Evolutionary conservation across 805 yeast genomes (phyloP), one percentile per base, ranked within the genome.

Genomic region (Kluyveromyces starmeri): DNA sequence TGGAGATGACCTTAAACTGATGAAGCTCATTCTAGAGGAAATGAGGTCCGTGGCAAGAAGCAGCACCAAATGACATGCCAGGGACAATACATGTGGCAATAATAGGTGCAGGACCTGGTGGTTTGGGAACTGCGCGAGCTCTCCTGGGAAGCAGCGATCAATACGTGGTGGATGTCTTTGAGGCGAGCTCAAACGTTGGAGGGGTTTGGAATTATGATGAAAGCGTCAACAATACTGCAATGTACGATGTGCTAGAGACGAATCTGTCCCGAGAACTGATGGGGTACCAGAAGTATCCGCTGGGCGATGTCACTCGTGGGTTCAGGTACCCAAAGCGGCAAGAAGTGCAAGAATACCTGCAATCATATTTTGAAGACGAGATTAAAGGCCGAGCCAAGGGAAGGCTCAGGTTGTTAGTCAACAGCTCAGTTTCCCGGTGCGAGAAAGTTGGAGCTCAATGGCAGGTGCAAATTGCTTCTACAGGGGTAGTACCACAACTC

Each of bases 71-170:
- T n/a, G n/a, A n/a, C 15, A 35, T 27, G 28, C 19, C 28, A 14
- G 54, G 57, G 35, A 51, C 57, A n/a, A n/a, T n/a, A n/a, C n/a
- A n/a, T 20, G 63, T 82, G 3, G 85, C 84, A 0, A 70, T 83
- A 7, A 66, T 83, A 16, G 94, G 94, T 2, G 86, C 74, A 2
- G 94, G 94, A 0, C 88, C 92, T 0, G 67, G 73, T 28, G 94
- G 89, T 0, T 58, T 78, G 14, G 83, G 78, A 0, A 61, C 71
- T 3, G 75, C 83, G 0, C 73, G 76, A 38, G 83, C 86, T 0
- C 61, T 83, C 8, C 43, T 70, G 6, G 68, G 63, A 7, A 86
- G 78, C 44, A 61, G 62, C 13, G 47, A 55, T 1, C 50, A 59
- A 3, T 69, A 70, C 42, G 58, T 64, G 28, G 64, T 83, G 31